Evolutionary conservation across 2,329 filamentous ascomycete species (phyloP).

Genomic region (Paecilomyces sp.): DNA sequence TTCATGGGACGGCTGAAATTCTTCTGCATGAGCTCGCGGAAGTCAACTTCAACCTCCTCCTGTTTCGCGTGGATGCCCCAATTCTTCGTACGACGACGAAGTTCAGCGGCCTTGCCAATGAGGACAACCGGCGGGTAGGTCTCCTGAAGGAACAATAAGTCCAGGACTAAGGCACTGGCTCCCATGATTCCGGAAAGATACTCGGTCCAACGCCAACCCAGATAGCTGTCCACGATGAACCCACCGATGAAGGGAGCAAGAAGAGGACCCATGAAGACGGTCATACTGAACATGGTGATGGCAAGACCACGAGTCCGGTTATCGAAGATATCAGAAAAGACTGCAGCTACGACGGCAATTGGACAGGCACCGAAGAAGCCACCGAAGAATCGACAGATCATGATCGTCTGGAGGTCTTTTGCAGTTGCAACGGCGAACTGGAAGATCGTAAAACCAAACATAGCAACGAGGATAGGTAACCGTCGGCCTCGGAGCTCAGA

Average conservation of each 20-base stretch:
- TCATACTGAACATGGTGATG: conserved; percentile 46
- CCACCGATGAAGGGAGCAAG: conserved; percentile 50
- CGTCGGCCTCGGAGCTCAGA: conserved; percentile 45
- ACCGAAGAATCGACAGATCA: conserved; percentile 47
- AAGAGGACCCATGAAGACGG: conserved; percentile 47
- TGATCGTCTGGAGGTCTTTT: conserved; percentile 47
- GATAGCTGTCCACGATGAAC: conserved; percentile 44
- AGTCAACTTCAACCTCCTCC: conserved; percentile 49
- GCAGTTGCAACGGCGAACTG: conserved; percentile 41
- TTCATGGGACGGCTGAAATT: conserved; percentile 45
- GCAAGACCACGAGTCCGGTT: conserved; percentile 38
- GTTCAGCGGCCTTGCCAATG: conserved; percentile 48
- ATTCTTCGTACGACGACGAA: conserved; percentile 50
- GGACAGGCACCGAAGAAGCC: conserved; percentile 50
- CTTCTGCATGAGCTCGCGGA: conserved; percentile 42
- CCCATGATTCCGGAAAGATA: conserved; percentile 52
- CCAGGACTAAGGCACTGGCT: conserved; percentile 41
- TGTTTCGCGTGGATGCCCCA: conserved; percentile 57
- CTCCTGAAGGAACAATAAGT: conserved; percentile 49
- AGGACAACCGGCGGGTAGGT: conserved; percentile 54
- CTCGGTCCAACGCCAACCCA: conserved; percentile 51
- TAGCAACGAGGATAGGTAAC: conserved; percentile 42
- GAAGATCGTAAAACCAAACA: conserved; percentile 47
- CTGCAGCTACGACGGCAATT: conserved; percentile 46
- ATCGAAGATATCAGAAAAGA: conserved; percentile 52